These are phyloP conservation scores for Cyathus striatus DNA, from an alignment of 768 basidiomycete genomes.

Conservation along the genomic window DNA sequence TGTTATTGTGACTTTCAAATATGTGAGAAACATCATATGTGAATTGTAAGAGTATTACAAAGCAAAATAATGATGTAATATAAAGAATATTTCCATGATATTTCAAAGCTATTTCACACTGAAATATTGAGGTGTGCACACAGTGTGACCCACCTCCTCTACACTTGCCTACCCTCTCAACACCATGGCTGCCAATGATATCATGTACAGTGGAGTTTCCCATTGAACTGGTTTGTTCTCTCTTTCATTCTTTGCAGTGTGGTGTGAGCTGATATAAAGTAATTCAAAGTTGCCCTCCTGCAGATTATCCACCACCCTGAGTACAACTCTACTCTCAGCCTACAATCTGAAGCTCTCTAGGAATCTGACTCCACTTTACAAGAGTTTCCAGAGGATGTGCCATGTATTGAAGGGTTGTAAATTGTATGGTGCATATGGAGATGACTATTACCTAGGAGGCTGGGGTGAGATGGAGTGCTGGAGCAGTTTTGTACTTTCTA, in stretches of 20 bases:
- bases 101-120: no score
- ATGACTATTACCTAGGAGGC: constrained; percentile 71
- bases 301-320: constrained; percentile 87
- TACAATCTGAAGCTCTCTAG: constrained; percentile 69
- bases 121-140: no score
- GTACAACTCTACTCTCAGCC: constrained; percentile 86
- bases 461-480: constrained; percentile 65
- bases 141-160: no score
- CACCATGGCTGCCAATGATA: constrained; percentile 32
- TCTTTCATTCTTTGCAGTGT: neutral
- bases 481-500: constrained; percentile 83
- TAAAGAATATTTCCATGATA: no score
- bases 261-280: constrained; percentile 6
- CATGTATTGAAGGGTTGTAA: constrained; percentile 27
- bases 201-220: constrained; percentile 37
- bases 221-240: constrained; percentile 37
- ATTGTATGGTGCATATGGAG: constrained; percentile 56
- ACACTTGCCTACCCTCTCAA: no score
- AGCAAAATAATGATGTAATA: no score
- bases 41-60: no score
- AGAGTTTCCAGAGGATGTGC: constrained; percentile 28
- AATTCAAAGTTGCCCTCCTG: constrained; percentile 72
- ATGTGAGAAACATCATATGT: no score
- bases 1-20: no score
- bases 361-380: constrained; percentile 28